Conservation (phyloP, 148 eudicot species). For the Amaranthus cruentus region DNA sequence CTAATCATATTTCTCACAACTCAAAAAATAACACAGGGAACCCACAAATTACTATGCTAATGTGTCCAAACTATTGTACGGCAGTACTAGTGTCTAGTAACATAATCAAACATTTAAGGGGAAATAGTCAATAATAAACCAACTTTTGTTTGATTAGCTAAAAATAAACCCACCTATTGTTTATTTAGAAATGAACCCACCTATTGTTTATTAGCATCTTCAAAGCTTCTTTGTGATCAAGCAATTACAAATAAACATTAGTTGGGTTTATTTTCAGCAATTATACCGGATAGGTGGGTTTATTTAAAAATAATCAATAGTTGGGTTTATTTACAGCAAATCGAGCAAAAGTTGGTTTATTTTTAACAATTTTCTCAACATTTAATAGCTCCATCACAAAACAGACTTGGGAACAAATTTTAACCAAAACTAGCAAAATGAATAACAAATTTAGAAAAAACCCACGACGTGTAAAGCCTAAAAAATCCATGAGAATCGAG, state of each 20-base stretch:
- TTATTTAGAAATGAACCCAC: too few species aligned
- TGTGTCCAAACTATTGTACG: not conserved
- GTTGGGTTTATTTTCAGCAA: too few species aligned
- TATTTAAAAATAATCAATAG: too few species aligned
- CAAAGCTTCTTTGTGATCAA: not conserved
- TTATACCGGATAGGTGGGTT: too few species aligned
- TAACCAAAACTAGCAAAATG: not conserved
- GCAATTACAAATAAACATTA: not conserved
- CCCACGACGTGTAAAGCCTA: not conserved
- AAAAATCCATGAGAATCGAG: not conserved
- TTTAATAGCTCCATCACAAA: not conserved
- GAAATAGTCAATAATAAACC: too few species aligned
- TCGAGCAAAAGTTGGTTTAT: too few species aligned
- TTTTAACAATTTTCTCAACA: too few species aligned
- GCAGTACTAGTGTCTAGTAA: not conserved
- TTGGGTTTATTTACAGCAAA: too few species aligned
- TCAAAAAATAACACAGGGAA: not conserved
- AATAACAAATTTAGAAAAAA: not conserved
- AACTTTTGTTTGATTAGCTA: too few species aligned
- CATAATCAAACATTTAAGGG: too few species aligned
- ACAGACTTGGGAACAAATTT: not conserved
- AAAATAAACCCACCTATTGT: too few species aligned
- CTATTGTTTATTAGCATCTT: too few species aligned
- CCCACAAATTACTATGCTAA: not conserved
- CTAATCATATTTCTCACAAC: constrained; percentile 6